Conservation (phyloP, 371 early-diverging fungal species). For the Rhizopus sp. region DNA sequence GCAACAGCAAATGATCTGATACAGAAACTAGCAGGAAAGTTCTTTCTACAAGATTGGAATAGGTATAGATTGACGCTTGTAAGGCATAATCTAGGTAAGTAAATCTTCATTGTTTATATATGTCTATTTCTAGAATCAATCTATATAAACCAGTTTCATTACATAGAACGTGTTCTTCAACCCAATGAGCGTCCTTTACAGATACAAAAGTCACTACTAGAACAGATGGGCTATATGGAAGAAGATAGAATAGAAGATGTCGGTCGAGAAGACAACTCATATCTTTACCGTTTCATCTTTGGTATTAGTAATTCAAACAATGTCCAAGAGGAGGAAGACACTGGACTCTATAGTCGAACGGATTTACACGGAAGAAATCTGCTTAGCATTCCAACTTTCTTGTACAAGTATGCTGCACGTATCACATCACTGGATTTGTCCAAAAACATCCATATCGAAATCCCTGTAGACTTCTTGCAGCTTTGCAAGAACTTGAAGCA, state of each 20-base stretch:
- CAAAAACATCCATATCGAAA: constrained; percentile 68
- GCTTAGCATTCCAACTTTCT: constrained; percentile 70
- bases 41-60: constrained; percentile 74
- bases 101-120: neutral
- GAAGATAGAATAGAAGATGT: constrained; percentile 76
- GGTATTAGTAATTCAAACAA: constrained; percentile 61
- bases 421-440: constrained; percentile 75
- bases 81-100: constrained; percentile 59
- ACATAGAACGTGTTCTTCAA: constrained; percentile 62
- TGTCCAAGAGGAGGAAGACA: constrained; percentile 37
- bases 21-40: constrained; percentile 71
- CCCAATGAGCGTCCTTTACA: constrained; percentile 71
- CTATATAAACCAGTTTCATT: neutral
- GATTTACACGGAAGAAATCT: constrained; percentile 64
- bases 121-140: neutral
- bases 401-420: constrained; percentile 64
- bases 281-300: constrained; percentile 77
- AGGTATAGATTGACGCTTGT: constrained; percentile 71
- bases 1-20: constrained; percentile 75
- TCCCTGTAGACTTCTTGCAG: constrained; percentile 77
- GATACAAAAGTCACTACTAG: constrained; percentile 67
- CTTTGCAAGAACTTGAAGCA: constrained; percentile 65
- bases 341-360: constrained; percentile 46
- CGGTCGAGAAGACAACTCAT: constrained; percentile 85
- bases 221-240: constrained; percentile 80